These are phyloP conservation scores for Aspergillus leporis DNA, from an alignment of 495 filamentous ascomycete species.

Conservation along the genomic window DNA sequence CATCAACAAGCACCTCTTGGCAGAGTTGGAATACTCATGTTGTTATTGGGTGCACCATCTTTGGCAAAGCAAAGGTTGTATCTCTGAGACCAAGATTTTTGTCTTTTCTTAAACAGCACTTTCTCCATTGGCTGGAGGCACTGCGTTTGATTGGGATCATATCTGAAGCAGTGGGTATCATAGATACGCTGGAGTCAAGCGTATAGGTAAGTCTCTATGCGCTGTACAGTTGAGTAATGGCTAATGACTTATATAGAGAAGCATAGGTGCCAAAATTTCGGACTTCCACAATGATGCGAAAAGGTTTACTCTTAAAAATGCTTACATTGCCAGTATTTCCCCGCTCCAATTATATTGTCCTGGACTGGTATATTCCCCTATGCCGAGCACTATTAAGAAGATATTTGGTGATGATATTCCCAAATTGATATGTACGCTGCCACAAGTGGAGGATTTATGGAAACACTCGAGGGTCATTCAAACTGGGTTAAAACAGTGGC, in stretches of 20 bases:
- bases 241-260: too few species aligned
- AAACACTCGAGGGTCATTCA: conserved; percentile 8
- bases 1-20: conserved; percentile 26
- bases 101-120: conserved; percentile 38
- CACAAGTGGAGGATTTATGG: conserved; percentile 4
- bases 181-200: conserved; percentile 7
- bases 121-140: conserved; percentile 48
- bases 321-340: conserved; percentile 33
- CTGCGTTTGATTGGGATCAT: conserved; percentile 35
- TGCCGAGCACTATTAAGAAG: conserved; percentile 9
- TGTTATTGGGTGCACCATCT: conserved; percentile 50
- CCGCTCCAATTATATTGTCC: conserved; percentile 26
- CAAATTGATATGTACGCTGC: background rate
- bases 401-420: conserved; percentile 2
- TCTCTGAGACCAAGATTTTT: conserved; percentile 27
- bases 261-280: conserved; percentile 19
- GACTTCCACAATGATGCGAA: conserved; percentile 36
- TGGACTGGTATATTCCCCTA: conserved; percentile 37
- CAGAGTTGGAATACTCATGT: conserved; percentile 42
- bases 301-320: conserved; percentile 32
- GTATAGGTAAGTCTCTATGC: conserved; percentile 8
- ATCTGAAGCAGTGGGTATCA: conserved; percentile 20
- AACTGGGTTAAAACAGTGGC: too few species aligned
- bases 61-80: conserved; percentile 25
- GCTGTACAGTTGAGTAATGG: too few species aligned